Evolutionary conservation across 805 yeast genomes (phyloP).

Genomic region (Ogataea populi-albae): DNA sequence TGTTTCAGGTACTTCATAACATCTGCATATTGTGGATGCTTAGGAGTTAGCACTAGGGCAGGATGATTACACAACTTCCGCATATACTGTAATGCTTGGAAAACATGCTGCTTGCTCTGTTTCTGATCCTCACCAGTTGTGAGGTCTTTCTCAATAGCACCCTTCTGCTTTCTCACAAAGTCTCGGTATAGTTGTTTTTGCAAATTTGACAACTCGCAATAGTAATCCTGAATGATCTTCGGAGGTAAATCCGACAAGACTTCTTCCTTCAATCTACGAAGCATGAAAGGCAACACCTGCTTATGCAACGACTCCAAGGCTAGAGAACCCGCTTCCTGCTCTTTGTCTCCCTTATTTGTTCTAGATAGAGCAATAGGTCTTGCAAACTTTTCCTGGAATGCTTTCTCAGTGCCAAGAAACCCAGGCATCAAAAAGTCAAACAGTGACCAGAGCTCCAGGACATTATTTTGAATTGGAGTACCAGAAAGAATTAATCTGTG

Average conservation of each 20-base stretch:
- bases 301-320: slow-evolving; percentile 95
- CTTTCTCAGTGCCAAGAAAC: slow-evolving; percentile 89
- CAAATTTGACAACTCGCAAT: slow-evolving; percentile 89
- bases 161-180: slow-evolving; percentile 82
- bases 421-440: slow-evolving; percentile 99
- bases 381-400: slow-evolving; percentile 93
- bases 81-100: slow-evolving; percentile 97
- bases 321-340: slow-evolving; percentile 94
- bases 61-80: slow-evolving; percentile 97
- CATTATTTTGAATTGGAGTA: slow-evolving; percentile 97
- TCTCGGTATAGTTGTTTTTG: slow-evolving; percentile 87
- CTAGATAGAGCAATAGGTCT: slow-evolving; percentile 95
- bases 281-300: slow-evolving; percentile 93
- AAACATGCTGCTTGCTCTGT: slow-evolving; percentile 78
- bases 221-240: slow-evolving; percentile 95
- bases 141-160: slow-evolving; percentile 63
- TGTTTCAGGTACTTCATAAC: slow-evolving; percentile 59
- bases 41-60: slow-evolving; percentile 75
- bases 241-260: slow-evolving; percentile 96
- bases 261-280: slow-evolving; percentile 93
- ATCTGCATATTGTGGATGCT: slow-evolving; percentile 77
- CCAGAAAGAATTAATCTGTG: slow-evolving; percentile 92
- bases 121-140: slow-evolving; percentile 33
- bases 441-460: slow-evolving; percentile 93
- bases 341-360: slow-evolving; percentile 84